phyloP scores from a whole-genome alignment of 2,329 filamentous ascomycete species.

The Monosporascus sp. region DNA sequence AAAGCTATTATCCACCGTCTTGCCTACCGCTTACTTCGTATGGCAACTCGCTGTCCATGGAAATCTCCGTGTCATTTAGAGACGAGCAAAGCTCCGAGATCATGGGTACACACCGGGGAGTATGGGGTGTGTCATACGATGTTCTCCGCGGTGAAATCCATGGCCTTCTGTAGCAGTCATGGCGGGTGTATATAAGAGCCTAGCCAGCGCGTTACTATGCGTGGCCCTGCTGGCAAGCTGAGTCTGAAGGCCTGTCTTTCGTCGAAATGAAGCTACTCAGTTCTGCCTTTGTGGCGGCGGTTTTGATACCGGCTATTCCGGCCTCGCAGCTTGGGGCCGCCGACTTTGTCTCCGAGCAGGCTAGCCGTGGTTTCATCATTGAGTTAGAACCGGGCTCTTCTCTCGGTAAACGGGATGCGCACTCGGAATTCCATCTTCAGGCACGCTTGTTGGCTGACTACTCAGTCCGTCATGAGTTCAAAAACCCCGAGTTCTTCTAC shows the following conservation, averaged over 20 bases:
- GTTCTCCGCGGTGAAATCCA: background rate
- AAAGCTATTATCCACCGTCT: background rate
- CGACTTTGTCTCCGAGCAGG: background rate
- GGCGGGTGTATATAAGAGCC: background rate
- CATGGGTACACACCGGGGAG: background rate
- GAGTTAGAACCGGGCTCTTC: background rate
- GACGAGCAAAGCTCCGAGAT: no score
- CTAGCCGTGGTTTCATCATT: background rate
- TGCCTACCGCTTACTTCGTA: background rate
- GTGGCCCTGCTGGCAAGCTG: background rate
- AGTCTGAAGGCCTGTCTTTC: background rate
- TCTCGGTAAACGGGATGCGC: background rate
- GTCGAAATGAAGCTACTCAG: background rate
- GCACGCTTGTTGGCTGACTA: background rate
- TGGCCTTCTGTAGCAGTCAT: background rate
- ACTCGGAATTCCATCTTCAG: background rate
- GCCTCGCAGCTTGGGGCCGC: background rate
- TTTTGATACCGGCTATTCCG: background rate
- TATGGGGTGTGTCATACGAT: background rate
- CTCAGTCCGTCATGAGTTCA: constrained; percentile 8
- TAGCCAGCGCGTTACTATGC: background rate
- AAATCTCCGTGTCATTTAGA: no score
- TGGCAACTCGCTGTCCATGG: no score
- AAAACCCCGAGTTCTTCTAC: constrained; percentile 10
- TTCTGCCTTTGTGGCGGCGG: background rate